These are phyloP conservation scores for Ophiostoma ips DNA, from an alignment of 2,329 filamentous ascomycete species.

Conservation along the genomic window DNA sequence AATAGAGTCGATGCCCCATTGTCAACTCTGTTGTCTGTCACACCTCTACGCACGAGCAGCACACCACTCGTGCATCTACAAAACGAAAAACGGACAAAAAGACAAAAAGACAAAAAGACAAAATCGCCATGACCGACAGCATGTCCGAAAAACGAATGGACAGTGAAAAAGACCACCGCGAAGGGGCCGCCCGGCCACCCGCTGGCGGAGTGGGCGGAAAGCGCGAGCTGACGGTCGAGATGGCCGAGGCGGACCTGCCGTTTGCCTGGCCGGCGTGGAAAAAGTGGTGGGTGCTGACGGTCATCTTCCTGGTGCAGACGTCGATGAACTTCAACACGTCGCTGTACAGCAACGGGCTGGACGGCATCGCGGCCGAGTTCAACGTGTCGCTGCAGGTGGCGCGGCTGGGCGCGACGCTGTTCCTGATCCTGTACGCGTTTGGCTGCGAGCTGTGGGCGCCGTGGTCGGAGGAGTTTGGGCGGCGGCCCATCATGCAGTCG, in stretches of 20 bases:
- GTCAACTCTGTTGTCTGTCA: too few species aligned
- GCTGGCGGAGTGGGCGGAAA: background rate
- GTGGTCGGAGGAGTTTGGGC: slow-evolving; percentile 72
- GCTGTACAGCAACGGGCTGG: slow-evolving; percentile 55
- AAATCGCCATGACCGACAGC: background rate
- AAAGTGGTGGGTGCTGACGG: slow-evolving; percentile 60
- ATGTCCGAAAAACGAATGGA: background rate
- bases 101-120: background rate
- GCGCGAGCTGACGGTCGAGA: slow-evolving; percentile 19
- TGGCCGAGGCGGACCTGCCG: slow-evolving; percentile 45
- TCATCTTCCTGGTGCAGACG: slow-evolving; percentile 60
- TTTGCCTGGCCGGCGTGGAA: slow-evolving; percentile 45
- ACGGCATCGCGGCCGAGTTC: slow-evolving; percentile 54
- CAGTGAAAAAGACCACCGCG: background rate
- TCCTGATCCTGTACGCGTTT: slow-evolving; percentile 68
- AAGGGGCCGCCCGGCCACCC: background rate
- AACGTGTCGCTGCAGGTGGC: slow-evolving; percentile 53
- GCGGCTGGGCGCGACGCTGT: slow-evolving; percentile 62
- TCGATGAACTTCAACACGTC: slow-evolving; percentile 73
- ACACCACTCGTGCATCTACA: too few species aligned
- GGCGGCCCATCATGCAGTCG: slow-evolving; percentile 60
- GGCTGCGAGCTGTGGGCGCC: slow-evolving; percentile 82
- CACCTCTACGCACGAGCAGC: too few species aligned
- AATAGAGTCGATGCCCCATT: too few species aligned
- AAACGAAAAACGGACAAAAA: background rate